Percentiles rank a stretch among this genome's conserved stretches.
Conservation (phyloP, 2,329 filamentous ascomycete species). For the Aspergillus sergii region DNA sequence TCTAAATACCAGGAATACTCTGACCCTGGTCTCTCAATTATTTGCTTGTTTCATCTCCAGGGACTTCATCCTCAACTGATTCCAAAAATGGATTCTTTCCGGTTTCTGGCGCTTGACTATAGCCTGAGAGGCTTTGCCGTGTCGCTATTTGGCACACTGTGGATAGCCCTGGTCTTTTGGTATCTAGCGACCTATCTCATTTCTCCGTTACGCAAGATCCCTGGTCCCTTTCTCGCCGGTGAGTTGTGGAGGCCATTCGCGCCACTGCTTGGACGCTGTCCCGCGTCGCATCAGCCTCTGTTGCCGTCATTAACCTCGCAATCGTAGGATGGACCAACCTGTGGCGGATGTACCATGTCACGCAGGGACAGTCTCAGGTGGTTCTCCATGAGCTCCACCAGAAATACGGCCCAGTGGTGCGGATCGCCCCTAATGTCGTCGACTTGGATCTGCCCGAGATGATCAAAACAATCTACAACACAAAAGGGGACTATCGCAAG, state of each 20-base stretch:
- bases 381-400: slow-evolving; percentile 38
- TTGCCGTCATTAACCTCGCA: neutral
- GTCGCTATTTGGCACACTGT: slow-evolving; percentile 3
- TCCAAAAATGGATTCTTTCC: neutral
- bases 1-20: neutral
- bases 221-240: slow-evolving; percentile 26
- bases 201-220: slow-evolving; percentile 21
- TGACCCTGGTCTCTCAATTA: neutral
- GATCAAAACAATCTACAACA: slow-evolving; percentile 41
- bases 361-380: slow-evolving; percentile 28
- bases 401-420: slow-evolving; percentile 46
- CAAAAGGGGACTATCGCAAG: slow-evolving; percentile 33
- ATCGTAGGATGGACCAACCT: slow-evolving; percentile 37
- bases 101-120: neutral
- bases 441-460: slow-evolving; percentile 43
- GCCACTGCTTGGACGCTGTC: neutral
- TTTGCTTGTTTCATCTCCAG: neutral
- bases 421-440: slow-evolving; percentile 45
- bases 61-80: neutral
- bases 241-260: slow-evolving; percentile 1
- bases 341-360: slow-evolving; percentile 38
- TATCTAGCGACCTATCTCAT: slow-evolving; percentile 20
- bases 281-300: neutral
- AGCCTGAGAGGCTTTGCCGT: neutral
- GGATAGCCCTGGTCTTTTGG: slow-evolving; percentile 15